Base-by-base conservation (phyloP, 202 grass and related monocot genomes). In the Saccharum hybrid region DNA sequence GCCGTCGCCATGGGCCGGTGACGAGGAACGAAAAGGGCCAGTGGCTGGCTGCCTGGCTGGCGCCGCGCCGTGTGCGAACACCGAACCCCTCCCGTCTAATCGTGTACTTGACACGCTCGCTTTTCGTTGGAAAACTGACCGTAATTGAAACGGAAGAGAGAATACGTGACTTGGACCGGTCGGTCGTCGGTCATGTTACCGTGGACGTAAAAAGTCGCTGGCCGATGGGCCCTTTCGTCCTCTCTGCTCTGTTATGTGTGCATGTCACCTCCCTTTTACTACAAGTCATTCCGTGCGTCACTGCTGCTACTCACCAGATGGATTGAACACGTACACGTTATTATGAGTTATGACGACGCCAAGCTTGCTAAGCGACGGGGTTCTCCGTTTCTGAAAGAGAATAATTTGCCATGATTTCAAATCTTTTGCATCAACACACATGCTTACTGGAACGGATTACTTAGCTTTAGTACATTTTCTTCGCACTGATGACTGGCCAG, bases 211-310 rank as follows among this genome's bases (percentile, higher is more conserved):
- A 81, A 71, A 57, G 63, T 49, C 30, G 9, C 56, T 75, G 84
- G 49, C 31, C 0, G 10, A 16, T 22, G 71, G 63, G 67, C 33
- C 39, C 66, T 10, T 51, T 45, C 19, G 3, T 36, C 34, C 10
- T 78, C 19, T 57, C 54, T 57, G 8, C 19, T 22, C n/a, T 5
- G 39, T 1, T 16, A 6, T 52, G n/a, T n/a, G n/a, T n/a, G n/a
- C n/a, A n/a, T n/a, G 26, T 8, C 46, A 23, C 22, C 23, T 10
- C 4, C 19, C 62, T 42, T 52, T 68, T 86, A 36, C 74, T 39
- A 26, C 63, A 76, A 39, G 84, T 81, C 84, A 69, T 86, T 69
- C 84, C 3, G 61, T 16, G 62, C 68, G 62, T 46, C 69, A 60
- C 66, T n/a, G 14, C 62, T 75, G 7, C 10, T 69, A 48, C 18